Conservation (phyloP, 129 eudicot genomes). For the Artemisia argyi region DNA sequence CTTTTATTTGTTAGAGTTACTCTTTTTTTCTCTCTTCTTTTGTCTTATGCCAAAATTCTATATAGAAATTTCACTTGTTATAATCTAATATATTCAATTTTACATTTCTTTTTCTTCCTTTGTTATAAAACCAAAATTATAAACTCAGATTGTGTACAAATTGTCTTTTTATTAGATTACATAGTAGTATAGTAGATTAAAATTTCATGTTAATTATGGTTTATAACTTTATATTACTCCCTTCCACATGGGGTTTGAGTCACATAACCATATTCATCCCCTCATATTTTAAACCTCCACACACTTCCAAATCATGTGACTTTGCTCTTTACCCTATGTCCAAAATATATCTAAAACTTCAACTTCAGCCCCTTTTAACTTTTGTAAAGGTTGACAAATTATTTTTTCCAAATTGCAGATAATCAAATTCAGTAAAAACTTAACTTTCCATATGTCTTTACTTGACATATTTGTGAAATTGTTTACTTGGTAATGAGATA, state of each 20-base stretch:
- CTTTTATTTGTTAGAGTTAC: too few species aligned
- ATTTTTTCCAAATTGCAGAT: background rate
- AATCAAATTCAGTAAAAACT: background rate
- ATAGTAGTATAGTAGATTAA: background rate
- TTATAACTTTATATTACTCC: conserved; percentile 17
- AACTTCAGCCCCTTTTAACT: conserved; percentile 10
- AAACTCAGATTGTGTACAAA: too few species aligned
- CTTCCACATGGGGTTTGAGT: conserved; percentile 25
- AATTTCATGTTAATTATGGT: background rate
- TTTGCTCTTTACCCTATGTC: conserved; percentile 31
- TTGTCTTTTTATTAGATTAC: background rate
- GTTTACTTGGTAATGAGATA: background rate
- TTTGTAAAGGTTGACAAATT: conserved; percentile 10
- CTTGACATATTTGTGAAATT: background rate
- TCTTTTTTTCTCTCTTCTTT: too few species aligned
- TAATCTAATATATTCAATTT: too few species aligned
- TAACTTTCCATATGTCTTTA: background rate
- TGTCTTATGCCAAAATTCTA: too few species aligned
- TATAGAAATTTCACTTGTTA: too few species aligned
- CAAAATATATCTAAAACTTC: conserved; percentile 12
- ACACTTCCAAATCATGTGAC: conserved; percentile 33
- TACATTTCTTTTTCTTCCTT: too few species aligned
- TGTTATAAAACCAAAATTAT: too few species aligned
- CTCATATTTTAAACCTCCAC: conserved; percentile 23
- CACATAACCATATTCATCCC: conserved; percentile 22